Evolutionary conservation across 441 rosid species (phyloP), one percentile per base, ranked within the genome.

Genomic region (Brassica balearica): DNA sequence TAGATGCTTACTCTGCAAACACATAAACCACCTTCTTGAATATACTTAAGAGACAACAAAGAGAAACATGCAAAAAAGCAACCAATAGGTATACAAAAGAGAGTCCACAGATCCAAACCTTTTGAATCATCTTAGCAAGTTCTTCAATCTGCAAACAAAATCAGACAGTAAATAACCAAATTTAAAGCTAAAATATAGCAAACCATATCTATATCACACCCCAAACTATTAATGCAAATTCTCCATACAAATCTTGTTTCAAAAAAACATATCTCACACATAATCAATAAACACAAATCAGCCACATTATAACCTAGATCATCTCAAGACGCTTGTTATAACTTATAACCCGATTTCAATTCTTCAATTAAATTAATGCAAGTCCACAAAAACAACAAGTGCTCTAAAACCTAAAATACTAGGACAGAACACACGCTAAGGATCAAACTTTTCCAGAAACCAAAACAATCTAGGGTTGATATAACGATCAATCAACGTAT

Each of bases 1-100:
- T 76, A 95, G 91, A 88, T 93, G 99, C 92, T 90, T 93, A 86
- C 98, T 90, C 99, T 95, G 96, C 94, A 91, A 86, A 73, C 72
- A 80, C 23, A n/a, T 23, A 86, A 88, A 79, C 74, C 81, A 71
- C 73, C 73, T 71, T 38, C 29, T 80, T 82, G 41, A 84, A 74
- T 48, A 72, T 15, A 79, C 73, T 64, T 38, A 68, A 69, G 58
- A 23, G 51, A 56, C 27, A 79, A 53, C 61, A 75, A 36, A 58
- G 70, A 25, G 9, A 9, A 51, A 65, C 5, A 43, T 3, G 5
- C 9, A 15, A 48, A 48, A 70, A 59, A 60, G 4, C 22, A 56
- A 46, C 19, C 51, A 46, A 69, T n/a, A 80, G 20, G 22, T 60
- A 29, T 4, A 56, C 17, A 62, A 12, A 62, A 83, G 38, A 82